Evolutionary conservation across 495 filamentous ascomycete species (phyloP), one percentile per base, ranked within the genome.

Genomic region (Glonium stellatum): DNA sequence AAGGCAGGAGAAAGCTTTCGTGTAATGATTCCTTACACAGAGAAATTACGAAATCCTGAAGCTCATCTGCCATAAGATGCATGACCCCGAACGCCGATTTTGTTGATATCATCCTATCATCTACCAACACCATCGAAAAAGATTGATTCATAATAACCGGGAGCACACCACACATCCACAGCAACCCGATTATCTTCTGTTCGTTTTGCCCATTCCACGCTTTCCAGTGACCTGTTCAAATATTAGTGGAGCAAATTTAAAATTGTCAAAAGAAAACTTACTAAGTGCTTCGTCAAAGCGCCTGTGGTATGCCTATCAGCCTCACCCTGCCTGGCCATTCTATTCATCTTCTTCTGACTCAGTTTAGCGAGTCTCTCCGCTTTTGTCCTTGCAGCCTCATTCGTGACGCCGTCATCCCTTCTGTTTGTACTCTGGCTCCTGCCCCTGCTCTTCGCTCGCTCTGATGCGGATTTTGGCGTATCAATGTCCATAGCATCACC

Each of bases 311-410:
- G 95, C 70, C 93, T 81, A 83, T 98, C 93, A 39, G 90, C 91
- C 78, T 98, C 93, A 76, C 93, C 93, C 79, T 88, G 85, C 71
- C 92, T 84, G 46, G 93, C 93, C 88, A 95, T 92, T 61, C 92
- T 80, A 78, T 98, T 97, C 91, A 95, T 97, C 85, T 90, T 89
- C 81, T 91, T 90, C 84, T 98, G 93, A 64, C 85, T 80, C 69
- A 98, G 73, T 80, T 96, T 97, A 65, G 80, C 78, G 70, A 90
- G 73, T 66, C 85, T 84, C 72, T 97, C 95, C 18, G 88, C 91
- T 79, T 90, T 91, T 23, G 76, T 81, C 61, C 90, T 80, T 34
- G 80, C 77, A 42, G 69, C 71, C 67, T 76, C 77, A 58, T 83
- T 78, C 47, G 72, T 75, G 12, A 90, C 82, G 77, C 93, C 93